Evolutionary conservation across 2,329 filamentous ascomycete species (phyloP).

Genomic region (Apiospora rasikravindrae): DNA sequence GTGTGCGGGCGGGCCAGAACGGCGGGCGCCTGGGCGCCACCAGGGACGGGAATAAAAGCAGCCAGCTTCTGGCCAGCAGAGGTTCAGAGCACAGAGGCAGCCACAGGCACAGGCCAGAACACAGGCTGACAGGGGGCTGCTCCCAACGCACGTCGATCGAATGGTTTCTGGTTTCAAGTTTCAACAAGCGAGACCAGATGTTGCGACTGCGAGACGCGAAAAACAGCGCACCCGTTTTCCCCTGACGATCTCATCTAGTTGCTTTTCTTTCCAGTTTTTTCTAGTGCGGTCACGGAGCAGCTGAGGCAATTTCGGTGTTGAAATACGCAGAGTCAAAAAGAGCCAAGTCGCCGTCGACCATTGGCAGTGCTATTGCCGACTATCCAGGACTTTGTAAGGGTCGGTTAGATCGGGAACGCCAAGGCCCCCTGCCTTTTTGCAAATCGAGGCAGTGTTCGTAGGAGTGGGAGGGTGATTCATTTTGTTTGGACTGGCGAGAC

Average conservation of each 20-base stretch:
- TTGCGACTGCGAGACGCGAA: neutral
- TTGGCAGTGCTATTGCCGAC: neutral
- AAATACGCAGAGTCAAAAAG: neutral
- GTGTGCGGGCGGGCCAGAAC: too few species aligned
- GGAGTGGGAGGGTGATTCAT: neutral
- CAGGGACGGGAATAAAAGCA: neutral
- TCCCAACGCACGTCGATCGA: neutral
- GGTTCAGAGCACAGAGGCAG: neutral
- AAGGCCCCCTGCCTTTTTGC: neutral
- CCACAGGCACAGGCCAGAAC: neutral
- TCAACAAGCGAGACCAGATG: neutral
- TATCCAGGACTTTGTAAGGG: neutral
- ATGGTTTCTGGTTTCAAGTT: conserved; percentile 11
- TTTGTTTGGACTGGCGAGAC: conserved; percentile 1
- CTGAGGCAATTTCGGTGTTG: neutral
- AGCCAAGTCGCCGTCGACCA: neutral
- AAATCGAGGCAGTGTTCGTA: conserved; percentile 6
- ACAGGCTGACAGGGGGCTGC: neutral
- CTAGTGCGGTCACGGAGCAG: neutral
- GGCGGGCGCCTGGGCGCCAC: too few species aligned
- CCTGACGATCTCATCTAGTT: neutral
- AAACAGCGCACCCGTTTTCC: neutral
- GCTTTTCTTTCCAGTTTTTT: neutral
- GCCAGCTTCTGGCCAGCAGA: too few species aligned
- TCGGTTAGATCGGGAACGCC: conserved; percentile 10